Evolutionary conservation across 1,284 basidiomycete genomes (phyloP), one percentile per base, ranked within the genome.

Genomic region (Cutaneotrichosporon spelunceum): DNA sequence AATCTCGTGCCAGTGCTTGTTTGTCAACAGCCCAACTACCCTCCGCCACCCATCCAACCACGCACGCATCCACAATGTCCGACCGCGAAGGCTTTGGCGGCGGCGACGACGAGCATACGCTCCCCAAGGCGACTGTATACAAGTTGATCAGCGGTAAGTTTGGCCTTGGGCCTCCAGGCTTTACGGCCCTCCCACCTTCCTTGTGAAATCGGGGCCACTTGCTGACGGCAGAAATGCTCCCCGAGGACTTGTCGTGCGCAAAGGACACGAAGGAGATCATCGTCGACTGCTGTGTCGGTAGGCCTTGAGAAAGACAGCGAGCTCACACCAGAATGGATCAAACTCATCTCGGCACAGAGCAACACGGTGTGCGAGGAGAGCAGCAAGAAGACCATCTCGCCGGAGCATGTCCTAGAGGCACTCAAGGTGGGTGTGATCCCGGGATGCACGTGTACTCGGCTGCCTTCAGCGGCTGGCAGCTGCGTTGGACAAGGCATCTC

Each of bases 321-420:
- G 53, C 62, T 64, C 55, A 65, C 59, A 13, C 23, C 53, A 97
- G 95, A 99, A 83, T 99, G 98, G 80, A 95, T 99, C 70, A 92
- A 97, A 75, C 82, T 99, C 75, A 89, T 99, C 74, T 96, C 96
- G 16, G 94, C 94, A 8, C 93, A 98, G 79, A 90, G 94, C 57
- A 99, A 99, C 79, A 93, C 97, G 69, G 92, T 97, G 62, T 99
- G 96, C 78, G 96, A 99, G 74, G 88, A 91, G 76, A 93, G 94
- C 72, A 89, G 90, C n/a, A 98, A 98, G 82, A 99, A 99, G 83
- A 99, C 95, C 0, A 99, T 99, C 70, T 91, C 93, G 4, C 95
- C 96, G 2, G 95, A 99, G 73, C 95, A 99, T 75, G 94, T 99
- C 53, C 88, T 97, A 48, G 83, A 86, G 39, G 96, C 95, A 6